A percentile compares a stretch with the other conserved stretches of the same genome.
These are phyloP conservation scores for Crithidia bombi DNA, from an alignment of 208 protist species.

Conservation along the genomic window DNA sequence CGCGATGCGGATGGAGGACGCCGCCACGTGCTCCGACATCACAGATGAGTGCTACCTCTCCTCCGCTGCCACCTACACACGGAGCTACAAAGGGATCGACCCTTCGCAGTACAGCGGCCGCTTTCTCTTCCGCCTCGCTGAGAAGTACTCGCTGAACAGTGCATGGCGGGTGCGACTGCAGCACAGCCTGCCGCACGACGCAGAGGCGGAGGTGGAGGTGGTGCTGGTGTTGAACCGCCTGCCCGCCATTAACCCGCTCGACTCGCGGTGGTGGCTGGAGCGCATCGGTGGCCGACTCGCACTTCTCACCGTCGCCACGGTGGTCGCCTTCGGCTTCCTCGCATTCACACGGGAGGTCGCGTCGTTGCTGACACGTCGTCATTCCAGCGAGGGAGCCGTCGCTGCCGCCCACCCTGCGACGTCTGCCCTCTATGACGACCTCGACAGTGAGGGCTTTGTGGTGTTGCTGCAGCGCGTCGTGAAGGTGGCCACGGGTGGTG, in stretches of 20 bases:
- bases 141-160: constrained; percentile 30
- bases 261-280: constrained; percentile 37
- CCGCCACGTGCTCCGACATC: constrained; percentile 30
- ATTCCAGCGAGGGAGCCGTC: not conserved
- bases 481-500: constrained; percentile 4
- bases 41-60: constrained; percentile 38
- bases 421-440: constrained; percentile 20
- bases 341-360: constrained; percentile 15
- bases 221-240: constrained; percentile 27
- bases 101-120: constrained; percentile 22
- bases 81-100: constrained; percentile 36
- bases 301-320: constrained; percentile 12
- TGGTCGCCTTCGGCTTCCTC: constrained; percentile 25
- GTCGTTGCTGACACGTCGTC: constrained; percentile 8
- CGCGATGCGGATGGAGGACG: constrained; percentile 31
- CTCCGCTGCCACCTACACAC: constrained; percentile 25
- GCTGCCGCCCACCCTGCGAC: not conserved
- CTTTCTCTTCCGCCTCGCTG: constrained; percentile 30
- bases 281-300: constrained; percentile 19
- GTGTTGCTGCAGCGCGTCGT: constrained; percentile 16
- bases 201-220: constrained; percentile 25
- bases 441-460: constrained; percentile 9
- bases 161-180: constrained; percentile 22
- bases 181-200: constrained; percentile 31
- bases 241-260: constrained; percentile 20